Base-by-base conservation (phyloP, 2,329 filamentous ascomycete species). In the Monosporascus sp. region DNA sequence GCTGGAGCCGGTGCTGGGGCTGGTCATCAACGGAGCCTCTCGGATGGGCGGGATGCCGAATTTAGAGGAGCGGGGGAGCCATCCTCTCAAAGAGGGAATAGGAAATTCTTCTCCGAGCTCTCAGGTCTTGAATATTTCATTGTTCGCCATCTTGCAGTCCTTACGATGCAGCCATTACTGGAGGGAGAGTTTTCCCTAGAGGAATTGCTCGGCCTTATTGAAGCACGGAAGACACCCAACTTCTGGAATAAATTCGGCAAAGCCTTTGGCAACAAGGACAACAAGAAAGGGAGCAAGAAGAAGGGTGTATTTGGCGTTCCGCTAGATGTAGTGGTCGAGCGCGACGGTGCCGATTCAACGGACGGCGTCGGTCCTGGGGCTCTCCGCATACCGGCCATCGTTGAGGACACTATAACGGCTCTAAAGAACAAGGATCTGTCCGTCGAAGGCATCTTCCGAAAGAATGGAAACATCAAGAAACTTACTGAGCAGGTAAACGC, bases 371-470 rank as follows among this genome's bases (percentile, higher is more conserved):
- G 94, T 0, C 92, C 94, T 11, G 93, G 92, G 19, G 88, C 91
- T 16, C 79, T 99, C 53, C 88, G 91, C 51, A 90, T 99, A 43
- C 94, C 94, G 3, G 89, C 91, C n/a, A 79, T 99, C 50, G 82
- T 99, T n/a, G 93, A 97, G 65, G 93, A 97, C 68, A 86, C 93
- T 48, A 87, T 99, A 38, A 88, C 90, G 4, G 91, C 92, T 14
- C 96, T 99, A 90, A 86, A 92, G 63, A 94, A 93, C 72, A 97
- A 99, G 91, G 94, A 99, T 70, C 91, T 99, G 76, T 97, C 93
- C 2, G 91, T 99, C 1, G 94, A 99, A 71, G 94, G 94, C 64
- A 92, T 99, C 22, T 99, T 99, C 83, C 86, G 94, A 63, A 99
- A 99, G 80, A 99, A 97, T 65, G 94, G 94, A 63, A 99, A 97